Conservation (phyloP, 1,284 basidiomycete species). For the Coniophora puteana region DNA sequence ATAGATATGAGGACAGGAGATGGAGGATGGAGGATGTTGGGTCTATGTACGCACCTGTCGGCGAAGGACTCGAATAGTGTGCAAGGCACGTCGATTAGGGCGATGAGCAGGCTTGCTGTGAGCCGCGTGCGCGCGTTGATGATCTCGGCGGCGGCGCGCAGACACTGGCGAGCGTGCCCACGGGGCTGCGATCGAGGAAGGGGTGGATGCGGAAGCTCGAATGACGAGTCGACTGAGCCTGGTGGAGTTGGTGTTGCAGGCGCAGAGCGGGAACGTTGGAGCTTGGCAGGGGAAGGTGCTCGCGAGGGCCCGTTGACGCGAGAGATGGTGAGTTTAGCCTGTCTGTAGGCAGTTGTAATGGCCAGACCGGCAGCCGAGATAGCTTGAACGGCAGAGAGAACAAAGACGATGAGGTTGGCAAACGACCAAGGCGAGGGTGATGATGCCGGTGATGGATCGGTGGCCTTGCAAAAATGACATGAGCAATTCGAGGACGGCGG, state of each 20-base stretch:
- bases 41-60: constrained; percentile 42
- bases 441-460: constrained; percentile 19
- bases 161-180: constrained; percentile 27
- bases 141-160: constrained; percentile 47
- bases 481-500: neutral
- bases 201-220: constrained; percentile 9
- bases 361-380: constrained; percentile 66
- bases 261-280: constrained; percentile 4
- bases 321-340: constrained; percentile 58
- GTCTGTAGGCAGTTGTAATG: constrained; percentile 66
- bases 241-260: constrained; percentile 14
- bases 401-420: constrained; percentile 57
- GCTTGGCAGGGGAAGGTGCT: constrained; percentile 8
- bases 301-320: constrained; percentile 51
- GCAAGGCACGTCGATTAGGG: constrained; percentile 33
- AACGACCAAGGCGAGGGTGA: constrained; percentile 43
- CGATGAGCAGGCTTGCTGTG: constrained; percentile 38
- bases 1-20: constrained; percentile 4
- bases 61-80: constrained; percentile 42
- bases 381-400: constrained; percentile 70
- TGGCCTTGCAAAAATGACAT: constrained; percentile 12
- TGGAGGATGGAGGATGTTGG: neutral
- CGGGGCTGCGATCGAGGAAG: constrained; percentile 9
- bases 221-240: constrained; percentile 13
- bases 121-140: constrained; percentile 43